A percentile compares a stretch with the other conserved stretches of the same genome.
Evolutionary conservation across 495 filamentous ascomycete species (phyloP).

Genomic region (Xeromyces bisporus): DNA sequence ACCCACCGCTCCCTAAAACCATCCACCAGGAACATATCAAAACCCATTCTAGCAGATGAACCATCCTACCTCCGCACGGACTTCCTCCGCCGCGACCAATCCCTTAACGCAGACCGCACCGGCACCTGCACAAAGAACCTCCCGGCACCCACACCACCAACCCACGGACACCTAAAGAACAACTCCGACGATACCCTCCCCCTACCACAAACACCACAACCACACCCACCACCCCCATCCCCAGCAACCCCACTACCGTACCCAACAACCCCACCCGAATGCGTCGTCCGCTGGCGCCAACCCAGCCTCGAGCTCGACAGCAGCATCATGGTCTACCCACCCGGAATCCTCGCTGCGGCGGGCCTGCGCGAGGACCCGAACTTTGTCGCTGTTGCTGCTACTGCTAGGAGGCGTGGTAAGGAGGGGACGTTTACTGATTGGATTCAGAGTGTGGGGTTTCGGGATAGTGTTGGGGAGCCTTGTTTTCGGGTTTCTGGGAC

Average conservation of each 20-base stretch:
- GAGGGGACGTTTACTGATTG: constrained; percentile 50
- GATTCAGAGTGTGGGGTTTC: constrained; percentile 41
- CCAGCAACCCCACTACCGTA: constrained; percentile 5
- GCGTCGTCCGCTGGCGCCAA: constrained; percentile 19
- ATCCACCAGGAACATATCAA: constrained; percentile 33
- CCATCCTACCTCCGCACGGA: constrained; percentile 39
- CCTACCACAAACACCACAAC: constrained; percentile 1
- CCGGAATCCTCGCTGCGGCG: too few species aligned
- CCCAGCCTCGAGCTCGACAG: constrained; percentile 44
- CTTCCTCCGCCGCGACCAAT: constrained; percentile 31
- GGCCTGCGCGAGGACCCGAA: too few species aligned
- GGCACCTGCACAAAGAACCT: constrained; percentile 22
- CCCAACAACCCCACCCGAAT: constrained; percentile 18
- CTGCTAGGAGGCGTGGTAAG: too few species aligned
- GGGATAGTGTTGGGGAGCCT: constrained; percentile 18
- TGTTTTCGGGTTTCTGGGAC: constrained; percentile 14
- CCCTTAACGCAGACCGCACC: constrained; percentile 15
- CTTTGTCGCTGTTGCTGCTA: too few species aligned
- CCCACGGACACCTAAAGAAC: too few species aligned
- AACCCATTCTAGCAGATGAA: constrained; percentile 35
- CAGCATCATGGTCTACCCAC: constrained; percentile 58
- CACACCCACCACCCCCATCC: too few species aligned
- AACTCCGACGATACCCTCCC: too few species aligned
- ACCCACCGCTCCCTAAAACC: constrained; percentile 25
- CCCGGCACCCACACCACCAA: too few species aligned